Base-by-base conservation (phyloP, 2,329 filamentous ascomycete species). In the Penicillium sp. region DNA sequence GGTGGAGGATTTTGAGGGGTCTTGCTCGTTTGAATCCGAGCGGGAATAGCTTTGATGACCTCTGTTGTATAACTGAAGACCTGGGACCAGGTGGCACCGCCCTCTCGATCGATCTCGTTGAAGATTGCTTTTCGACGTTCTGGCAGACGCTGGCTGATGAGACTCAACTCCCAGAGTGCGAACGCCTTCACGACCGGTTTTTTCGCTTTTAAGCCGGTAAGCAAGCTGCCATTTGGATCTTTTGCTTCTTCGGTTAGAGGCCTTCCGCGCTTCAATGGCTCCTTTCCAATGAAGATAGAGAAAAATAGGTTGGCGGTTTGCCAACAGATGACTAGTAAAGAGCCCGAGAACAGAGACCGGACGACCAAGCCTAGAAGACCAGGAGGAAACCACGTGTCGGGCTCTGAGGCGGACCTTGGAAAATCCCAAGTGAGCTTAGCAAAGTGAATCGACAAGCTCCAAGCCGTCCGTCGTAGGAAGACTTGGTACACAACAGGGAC, bases 91-190 rank as follows among this genome's bases (percentile, higher is more conserved):
- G 85, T 82, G 1, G 85, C 76, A 0, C 84, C 86, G 30, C 82
- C 84, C 37, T 79, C 78, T 43, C 88, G 83, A 51, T 94, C 86
- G 44, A 95, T 85, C 51, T 96, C 90, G 41, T 81, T 79, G 63
- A 85, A 95, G 38, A 96, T 86, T 13, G 79, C 77, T 61, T 83
- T 85, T 35, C 90, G 78, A 22, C 88, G 80, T n/a, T 79, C 74
- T 11, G 81, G 74, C 46, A 84, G 89, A 37, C 79, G 75, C 39
- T 83, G 76, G 25, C 85, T 81, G 51, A 95, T 94, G 39, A 85
- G 74, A 18, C 80, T 79, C 17, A 95, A 71, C 58, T 96, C 90
- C 89, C 89, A 95, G 63, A 94, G 84, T 11, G 90, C 89, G 61
- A 93, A 94, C 0, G 79, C 76, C 75, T 78, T 81, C 43, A 85